Percentiles rank a stretch among this genome's conserved stretches.
phyloP scores from a whole-genome alignment of 2,329 filamentous ascomycete species.

The Colletotrichum melonis region DNA sequence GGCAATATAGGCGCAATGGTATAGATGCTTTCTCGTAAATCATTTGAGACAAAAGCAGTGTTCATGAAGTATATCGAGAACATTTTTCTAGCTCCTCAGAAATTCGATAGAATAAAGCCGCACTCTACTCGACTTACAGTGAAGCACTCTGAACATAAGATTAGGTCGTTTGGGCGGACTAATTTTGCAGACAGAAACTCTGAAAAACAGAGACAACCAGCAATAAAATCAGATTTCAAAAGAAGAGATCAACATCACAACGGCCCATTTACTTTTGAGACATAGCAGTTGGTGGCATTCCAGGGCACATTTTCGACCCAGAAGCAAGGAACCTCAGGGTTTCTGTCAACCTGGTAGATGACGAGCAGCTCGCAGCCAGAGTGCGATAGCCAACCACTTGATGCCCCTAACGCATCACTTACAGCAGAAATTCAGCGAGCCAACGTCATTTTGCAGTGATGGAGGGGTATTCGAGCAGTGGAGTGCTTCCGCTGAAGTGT shows the following conservation, averaged over 20 bases:
- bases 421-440: slow-evolving; percentile 13
- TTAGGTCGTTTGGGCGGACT: no score
- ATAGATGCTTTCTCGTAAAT: not conserved
- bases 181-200: not conserved
- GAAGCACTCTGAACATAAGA: not conserved
- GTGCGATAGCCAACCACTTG: not conserved
- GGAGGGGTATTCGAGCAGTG: slow-evolving; percentile 25
- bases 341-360: not conserved
- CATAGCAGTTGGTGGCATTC: not conserved
- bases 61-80: not conserved
- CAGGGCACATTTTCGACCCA: not conserved
- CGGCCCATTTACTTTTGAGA: not conserved
- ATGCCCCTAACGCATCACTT: slow-evolving; percentile 30
- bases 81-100: not conserved
- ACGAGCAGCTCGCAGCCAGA: slow-evolving; percentile 2
- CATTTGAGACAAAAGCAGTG: not conserved
- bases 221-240: not conserved
- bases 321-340: not conserved
- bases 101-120: not conserved
- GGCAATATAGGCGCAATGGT: not conserved
- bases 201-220: not conserved
- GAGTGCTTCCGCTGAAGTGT: slow-evolving; percentile 3
- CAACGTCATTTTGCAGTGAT: slow-evolving; percentile 36
- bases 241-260: not conserved
- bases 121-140: not conserved